phyloP scores from a whole-genome alignment of 73 alveolate genomes.

The Paraurostyla sp. region DNA sequence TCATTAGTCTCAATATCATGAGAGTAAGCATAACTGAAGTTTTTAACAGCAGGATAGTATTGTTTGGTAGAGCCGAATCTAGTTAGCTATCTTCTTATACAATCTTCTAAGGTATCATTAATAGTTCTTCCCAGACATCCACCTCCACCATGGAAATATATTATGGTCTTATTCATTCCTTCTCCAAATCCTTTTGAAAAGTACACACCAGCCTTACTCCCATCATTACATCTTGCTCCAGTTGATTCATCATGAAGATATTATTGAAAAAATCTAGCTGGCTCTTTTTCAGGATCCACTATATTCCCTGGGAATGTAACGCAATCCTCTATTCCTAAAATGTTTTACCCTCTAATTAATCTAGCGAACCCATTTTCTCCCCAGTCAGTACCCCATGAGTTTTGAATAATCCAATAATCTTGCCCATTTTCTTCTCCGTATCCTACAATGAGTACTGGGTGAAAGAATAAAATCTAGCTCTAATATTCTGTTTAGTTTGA shows the following conservation, averaged over 20 bases:
- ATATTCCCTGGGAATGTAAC: neutral
- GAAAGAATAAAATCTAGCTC: too few relatives aligned
- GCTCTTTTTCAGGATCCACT: neutral
- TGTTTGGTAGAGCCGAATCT: neutral
- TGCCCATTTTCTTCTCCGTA: slow-evolving; percentile 30
- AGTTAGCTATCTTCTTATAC: neutral
- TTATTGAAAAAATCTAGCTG: neutral
- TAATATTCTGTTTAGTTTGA: too few relatives aligned
- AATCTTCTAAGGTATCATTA: neutral
- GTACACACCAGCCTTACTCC: neutral
- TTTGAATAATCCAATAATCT: slow-evolving; percentile 50
- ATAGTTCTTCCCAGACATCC: neutral
- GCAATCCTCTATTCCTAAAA: neutral
- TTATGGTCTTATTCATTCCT: neutral
- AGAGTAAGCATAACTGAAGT: neutral
- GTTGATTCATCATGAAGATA: neutral
- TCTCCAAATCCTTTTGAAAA: slow-evolving; percentile 23
- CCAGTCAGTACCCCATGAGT: slow-evolving; percentile 34
- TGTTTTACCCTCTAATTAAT: neutral
- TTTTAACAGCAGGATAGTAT: neutral
- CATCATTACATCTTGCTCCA: slow-evolving; percentile 46
- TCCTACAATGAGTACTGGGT: slow-evolving; percentile 25
- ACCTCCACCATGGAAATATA: slow-evolving; percentile 36
- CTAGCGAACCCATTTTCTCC: slow-evolving; percentile 47
- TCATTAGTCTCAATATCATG: neutral